Percentiles rank a stretch among this genome's conserved stretches.
Conservation (phyloP, 345 rosid genomes). For the Erodium maritimum region DNA sequence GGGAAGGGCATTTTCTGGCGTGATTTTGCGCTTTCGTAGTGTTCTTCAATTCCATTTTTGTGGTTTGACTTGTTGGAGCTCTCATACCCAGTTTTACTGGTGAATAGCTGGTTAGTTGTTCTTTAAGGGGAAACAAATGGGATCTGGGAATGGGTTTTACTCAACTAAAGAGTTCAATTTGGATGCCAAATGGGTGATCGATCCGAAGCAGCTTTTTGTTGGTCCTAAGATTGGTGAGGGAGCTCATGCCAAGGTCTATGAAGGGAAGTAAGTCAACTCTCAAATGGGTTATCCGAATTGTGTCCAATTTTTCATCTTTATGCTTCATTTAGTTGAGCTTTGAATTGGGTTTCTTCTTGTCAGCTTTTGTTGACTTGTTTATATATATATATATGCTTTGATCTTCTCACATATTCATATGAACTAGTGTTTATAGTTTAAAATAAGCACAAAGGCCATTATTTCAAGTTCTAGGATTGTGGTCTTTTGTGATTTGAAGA, state of each 20-base stretch:
- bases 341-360: too few species aligned
- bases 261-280: slow-evolving; percentile 79
- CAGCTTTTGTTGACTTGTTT: not conserved
- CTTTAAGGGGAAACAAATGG: too few species aligned
- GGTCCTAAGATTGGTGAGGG: slow-evolving; percentile 99
- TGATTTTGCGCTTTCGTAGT: too few species aligned
- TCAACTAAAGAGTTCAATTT: slow-evolving; percentile 43
- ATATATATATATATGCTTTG: not conserved
- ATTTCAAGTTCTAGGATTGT: too few species aligned
- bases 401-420: slow-evolving; percentile 3
- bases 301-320: not conserved
- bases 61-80: too few species aligned
- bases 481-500: too few species aligned
- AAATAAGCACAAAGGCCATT: too few species aligned
- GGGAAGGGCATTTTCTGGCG: too few species aligned
- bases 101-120: too few species aligned
- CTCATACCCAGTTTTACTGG: too few species aligned
- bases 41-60: too few species aligned
- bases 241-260: slow-evolving; percentile 96
- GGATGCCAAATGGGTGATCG: slow-evolving; percentile 83
- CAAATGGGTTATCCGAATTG: not conserved
- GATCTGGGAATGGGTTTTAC: slow-evolving; percentile 65
- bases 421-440: too few species aligned
- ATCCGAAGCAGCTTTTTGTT: slow-evolving; percentile 81
- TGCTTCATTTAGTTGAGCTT: not conserved